Evolutionary conservation across 306 rosid species (phyloP).

Genomic region (Casuarina glauca): DNA sequence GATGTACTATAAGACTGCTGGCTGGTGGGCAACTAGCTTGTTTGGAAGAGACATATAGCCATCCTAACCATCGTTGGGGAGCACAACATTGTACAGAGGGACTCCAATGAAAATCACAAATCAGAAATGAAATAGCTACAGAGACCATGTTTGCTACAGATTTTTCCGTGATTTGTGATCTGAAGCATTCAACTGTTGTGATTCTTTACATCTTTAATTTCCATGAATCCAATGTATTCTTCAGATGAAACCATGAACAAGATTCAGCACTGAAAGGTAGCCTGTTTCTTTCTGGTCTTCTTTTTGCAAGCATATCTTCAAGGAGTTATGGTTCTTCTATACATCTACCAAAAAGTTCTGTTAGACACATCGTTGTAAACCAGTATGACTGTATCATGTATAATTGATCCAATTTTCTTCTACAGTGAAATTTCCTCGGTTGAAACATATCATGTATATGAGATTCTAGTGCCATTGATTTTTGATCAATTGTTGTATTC

Average conservation of each 20-base stretch:
- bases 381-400: constrained; percentile 48
- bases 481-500: constrained; percentile 18
- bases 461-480: constrained; percentile 26
- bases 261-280: constrained; percentile 11
- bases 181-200: not conserved
- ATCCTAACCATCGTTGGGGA: constrained; percentile 31
- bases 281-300: constrained; percentile 23
- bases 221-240: not conserved
- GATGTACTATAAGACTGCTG: constrained; percentile 38
- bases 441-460: constrained; percentile 16
- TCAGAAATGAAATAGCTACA: constrained; percentile 25
- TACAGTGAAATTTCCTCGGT: constrained; percentile 38
- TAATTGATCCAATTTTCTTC: constrained; percentile 34
- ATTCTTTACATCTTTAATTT: constrained; percentile 17
- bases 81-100: constrained; percentile 45
- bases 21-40: constrained; percentile 21
- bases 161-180: constrained; percentile 19
- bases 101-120: constrained; percentile 34
- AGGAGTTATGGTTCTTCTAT: constrained; percentile 39
- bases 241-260: constrained; percentile 18
- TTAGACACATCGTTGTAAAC: constrained; percentile 33
- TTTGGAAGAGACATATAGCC: constrained; percentile 34
- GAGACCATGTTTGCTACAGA: constrained; percentile 28
- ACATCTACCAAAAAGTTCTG: constrained; percentile 31
- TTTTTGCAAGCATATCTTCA: constrained; percentile 34